Conservation (phyloP, 1,139 yeast genomes). For the Pneumocystis murina region DNA sequence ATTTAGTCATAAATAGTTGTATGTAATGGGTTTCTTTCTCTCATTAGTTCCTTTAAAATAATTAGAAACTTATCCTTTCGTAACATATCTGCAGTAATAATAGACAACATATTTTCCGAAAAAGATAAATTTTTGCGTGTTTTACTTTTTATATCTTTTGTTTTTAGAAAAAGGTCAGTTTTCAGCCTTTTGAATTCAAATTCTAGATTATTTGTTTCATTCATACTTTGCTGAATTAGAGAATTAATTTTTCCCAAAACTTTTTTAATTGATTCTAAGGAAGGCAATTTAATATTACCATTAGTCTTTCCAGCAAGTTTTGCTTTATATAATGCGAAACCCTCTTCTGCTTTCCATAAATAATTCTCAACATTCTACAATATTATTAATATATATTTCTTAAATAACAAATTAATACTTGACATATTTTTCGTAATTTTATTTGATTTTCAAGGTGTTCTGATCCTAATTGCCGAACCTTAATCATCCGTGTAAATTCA, state of each 20-base stretch:
- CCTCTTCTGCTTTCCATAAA: conserved; percentile 4
- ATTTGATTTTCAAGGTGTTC: conserved; percentile 10
- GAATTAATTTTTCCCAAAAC: conserved; percentile 5
- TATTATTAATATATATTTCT: not conserved
- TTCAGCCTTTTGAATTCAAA: not conserved
- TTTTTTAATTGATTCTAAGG: conserved; percentile 6
- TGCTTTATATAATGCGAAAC: conserved; percentile 7
- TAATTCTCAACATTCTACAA: conserved; percentile 4
- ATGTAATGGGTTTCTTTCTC: not conserved
- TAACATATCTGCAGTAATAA: not conserved
- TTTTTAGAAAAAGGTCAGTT: not conserved
- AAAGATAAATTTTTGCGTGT: not conserved
- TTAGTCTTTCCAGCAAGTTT: not conserved
- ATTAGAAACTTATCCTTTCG: not conserved
- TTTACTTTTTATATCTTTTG: not conserved
- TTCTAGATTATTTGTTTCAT: conserved; percentile 7
- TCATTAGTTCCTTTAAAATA: not conserved
- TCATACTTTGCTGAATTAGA: not conserved
- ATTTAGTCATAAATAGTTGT: not conserved
- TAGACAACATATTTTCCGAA: not conserved
- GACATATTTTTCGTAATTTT: conserved; percentile 3
- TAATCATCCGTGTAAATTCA: conserved; percentile 1
- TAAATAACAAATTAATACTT: not conserved
- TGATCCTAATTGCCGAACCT: conserved; percentile 7
- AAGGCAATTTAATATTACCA: not conserved